A percentile compares a stretch with the other conserved stretches of the same genome.
phyloP scores from a whole-genome alignment of 345 rosid genomes.

The Physaria fendleri region DNA sequence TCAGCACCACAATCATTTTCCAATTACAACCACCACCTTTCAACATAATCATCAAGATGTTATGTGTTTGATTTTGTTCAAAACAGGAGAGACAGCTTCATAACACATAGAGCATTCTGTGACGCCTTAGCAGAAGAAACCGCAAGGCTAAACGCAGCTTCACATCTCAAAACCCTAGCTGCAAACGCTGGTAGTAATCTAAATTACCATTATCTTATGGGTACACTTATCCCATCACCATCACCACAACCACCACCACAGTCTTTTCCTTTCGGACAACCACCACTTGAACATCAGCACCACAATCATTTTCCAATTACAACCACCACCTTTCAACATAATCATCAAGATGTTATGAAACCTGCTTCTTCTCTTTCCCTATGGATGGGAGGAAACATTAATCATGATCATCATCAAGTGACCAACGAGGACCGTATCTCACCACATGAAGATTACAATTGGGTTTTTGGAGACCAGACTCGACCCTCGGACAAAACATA shows the following conservation, averaged over 20 bases:
- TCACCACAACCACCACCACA: constrained; percentile 42
- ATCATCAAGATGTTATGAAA: constrained; percentile 31
- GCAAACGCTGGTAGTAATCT: constrained; percentile 15
- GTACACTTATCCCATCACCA: constrained; percentile 31
- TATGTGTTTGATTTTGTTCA: not conserved
- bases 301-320: constrained; percentile 26
- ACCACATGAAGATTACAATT: constrained; percentile 15
- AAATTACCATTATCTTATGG: constrained; percentile 54
- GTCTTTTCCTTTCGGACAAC: constrained; percentile 46
- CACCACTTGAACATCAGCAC: constrained; percentile 25
- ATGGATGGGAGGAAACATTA: constrained; percentile 33
- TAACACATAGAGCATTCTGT: constrained; percentile 96
- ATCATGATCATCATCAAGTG: constrained; percentile 30
- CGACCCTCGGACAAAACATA: no score
- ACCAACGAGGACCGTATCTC: constrained; percentile 15
- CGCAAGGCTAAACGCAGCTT: constrained; percentile 74
- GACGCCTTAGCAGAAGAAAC: constrained; percentile 97
- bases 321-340: constrained; percentile 33
- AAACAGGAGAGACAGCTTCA: constrained; percentile 86
- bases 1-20: constrained; percentile 27
- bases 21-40: constrained; percentile 26
- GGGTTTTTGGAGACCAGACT: constrained; percentile 26
- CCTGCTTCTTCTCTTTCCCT: constrained; percentile 20
- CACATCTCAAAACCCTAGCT: constrained; percentile 37
- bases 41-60: constrained; percentile 25